Evolutionary conservation across 805 yeast species (phyloP), one percentile per base, ranked within the genome.

Genomic region (Starmerella khaoyaiensis): DNA sequence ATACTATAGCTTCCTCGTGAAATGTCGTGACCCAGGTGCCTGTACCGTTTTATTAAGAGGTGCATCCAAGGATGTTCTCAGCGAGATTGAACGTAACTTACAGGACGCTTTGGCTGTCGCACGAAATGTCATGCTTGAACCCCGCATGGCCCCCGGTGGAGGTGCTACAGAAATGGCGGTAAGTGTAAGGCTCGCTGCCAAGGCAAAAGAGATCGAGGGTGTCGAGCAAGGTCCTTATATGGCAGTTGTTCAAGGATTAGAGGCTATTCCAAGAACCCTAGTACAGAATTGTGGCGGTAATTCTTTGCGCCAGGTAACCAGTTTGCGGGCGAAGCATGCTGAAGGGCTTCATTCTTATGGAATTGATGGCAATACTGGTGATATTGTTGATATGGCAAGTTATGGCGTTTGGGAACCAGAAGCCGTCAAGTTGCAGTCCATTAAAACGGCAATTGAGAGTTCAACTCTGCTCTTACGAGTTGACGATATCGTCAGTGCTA

Each of bases 151-250:
- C 2, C 99, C 99, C 34, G 99, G 99, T 53, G 99, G 98, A 44
- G 98, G 99, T 52, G 98, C 99, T 36, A 87, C 96, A 21, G 98
- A 90, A 64, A 90, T 90, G 97, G 97, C 97, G 3, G 84, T 90
- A 27, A 70, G 87, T 42, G 96, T 90, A 21, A 74, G 69, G 48
- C 68, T 90, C 42, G 71, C 94, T 14, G 95, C 86, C 57, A 78
- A 74, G 63, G 95, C 97, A 34, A 87, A 84, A 65, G 69, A 75
- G 35, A 72, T 90, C 49, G 95, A 84, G 59, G 98, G 97, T 44
- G 79, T 87, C 40, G 86, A 80, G 41, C 98, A 90, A 63, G 87
- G 94, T 94, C 99, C 99, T 33, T 90, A 90, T 62, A 90, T 82
- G 62, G 96, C 97, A 3, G 97, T 90, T 37, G 94, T 96, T 7